phyloP scores from a whole-genome alignment of 2,329 filamentous ascomycete genomes.

The Hymenoscyphus repandus region DNA sequence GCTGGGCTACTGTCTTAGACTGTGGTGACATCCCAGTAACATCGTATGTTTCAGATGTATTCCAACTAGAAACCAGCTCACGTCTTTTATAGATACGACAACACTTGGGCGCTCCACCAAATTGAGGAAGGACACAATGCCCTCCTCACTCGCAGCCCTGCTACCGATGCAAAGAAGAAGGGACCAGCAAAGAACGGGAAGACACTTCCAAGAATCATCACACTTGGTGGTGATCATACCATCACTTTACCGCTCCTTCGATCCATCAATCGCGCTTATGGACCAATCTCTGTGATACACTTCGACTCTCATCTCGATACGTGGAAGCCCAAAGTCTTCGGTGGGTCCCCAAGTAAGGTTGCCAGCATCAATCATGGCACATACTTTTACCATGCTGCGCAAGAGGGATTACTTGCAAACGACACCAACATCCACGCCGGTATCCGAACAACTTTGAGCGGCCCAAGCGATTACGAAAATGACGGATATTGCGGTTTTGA shows the following conservation, averaged over 20 bases:
- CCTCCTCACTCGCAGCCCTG: slow-evolving; percentile 65
- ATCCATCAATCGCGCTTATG: slow-evolving; percentile 56
- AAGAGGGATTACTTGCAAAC: slow-evolving; percentile 73
- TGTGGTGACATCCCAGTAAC: slow-evolving; percentile 83
- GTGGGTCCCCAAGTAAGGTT: slow-evolving; percentile 69
- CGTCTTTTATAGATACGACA: slow-evolving; percentile 60
- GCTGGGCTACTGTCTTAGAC: slow-evolving; percentile 74
- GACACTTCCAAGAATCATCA: slow-evolving; percentile 77
- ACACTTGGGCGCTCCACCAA: slow-evolving; percentile 73
- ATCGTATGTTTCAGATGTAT: slow-evolving; percentile 49
- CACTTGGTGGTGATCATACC: slow-evolving; percentile 61
- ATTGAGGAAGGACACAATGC: slow-evolving; percentile 81
- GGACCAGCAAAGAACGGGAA: slow-evolving; percentile 68
- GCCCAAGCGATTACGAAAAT: slow-evolving; percentile 76
- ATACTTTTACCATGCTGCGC: slow-evolving; percentile 79
- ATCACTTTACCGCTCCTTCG: slow-evolving; percentile 56
- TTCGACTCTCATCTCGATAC: slow-evolving; percentile 64
- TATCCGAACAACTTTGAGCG: slow-evolving; percentile 76
- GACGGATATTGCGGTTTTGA: slow-evolving; percentile 81
- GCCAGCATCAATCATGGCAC: slow-evolving; percentile 82
- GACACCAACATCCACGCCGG: slow-evolving; percentile 85
- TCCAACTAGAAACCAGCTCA: background rate
- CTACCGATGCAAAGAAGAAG: slow-evolving; percentile 59
- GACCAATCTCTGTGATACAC: slow-evolving; percentile 56
- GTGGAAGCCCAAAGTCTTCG: slow-evolving; percentile 82